Percentiles rank a stretch among this genome's conserved stretches.
These are phyloP conservation scores for Dendrocalamus latiflorus DNA, from an alignment of 202 grass and related monocot species.

Conservation along the genomic window DNA sequence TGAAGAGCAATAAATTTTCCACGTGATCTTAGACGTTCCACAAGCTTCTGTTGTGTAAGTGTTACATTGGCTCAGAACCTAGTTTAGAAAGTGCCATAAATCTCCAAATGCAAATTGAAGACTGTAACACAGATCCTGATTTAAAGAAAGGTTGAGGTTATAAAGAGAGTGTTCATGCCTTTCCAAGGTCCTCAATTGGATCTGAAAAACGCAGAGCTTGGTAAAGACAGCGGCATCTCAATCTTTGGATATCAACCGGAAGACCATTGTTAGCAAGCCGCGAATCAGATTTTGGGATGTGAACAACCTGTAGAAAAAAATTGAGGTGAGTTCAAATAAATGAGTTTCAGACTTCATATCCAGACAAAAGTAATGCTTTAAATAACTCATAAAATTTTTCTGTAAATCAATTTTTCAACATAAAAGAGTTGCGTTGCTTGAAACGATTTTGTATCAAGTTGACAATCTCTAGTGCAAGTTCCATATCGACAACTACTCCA, in stretches of 20 bases:
- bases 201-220: slow-evolving; percentile 62
- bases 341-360: slow-evolving; percentile 10
- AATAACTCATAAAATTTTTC: not conserved
- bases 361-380: not conserved
- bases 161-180: slow-evolving; percentile 51
- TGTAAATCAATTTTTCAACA: not conserved
- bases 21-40: slow-evolving; percentile 65
- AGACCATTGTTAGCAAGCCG: slow-evolving; percentile 87
- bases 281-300: slow-evolving; percentile 88
- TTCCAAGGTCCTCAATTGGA: slow-evolving; percentile 80
- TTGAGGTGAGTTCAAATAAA: slow-evolving; percentile 11
- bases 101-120: slow-evolving; percentile 40
- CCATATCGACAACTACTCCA: not conserved
- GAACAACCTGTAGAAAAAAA: slow-evolving; percentile 62
- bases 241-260: slow-evolving; percentile 90
- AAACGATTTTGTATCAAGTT: slow-evolving; percentile 7
- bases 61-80: slow-evolving; percentile 81
- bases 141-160: slow-evolving; percentile 23
- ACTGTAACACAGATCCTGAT: slow-evolving; percentile 8
- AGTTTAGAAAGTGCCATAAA: slow-evolving; percentile 55
- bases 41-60: slow-evolving; percentile 95
- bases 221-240: slow-evolving; percentile 86
- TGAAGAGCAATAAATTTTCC: slow-evolving; percentile 84
- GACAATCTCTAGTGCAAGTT: not conserved
- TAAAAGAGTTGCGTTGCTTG: not conserved